Evolutionary conservation across 2,329 filamentous ascomycete species (phyloP).

Genomic region (Pseudogymnoascus pannorum): DNA sequence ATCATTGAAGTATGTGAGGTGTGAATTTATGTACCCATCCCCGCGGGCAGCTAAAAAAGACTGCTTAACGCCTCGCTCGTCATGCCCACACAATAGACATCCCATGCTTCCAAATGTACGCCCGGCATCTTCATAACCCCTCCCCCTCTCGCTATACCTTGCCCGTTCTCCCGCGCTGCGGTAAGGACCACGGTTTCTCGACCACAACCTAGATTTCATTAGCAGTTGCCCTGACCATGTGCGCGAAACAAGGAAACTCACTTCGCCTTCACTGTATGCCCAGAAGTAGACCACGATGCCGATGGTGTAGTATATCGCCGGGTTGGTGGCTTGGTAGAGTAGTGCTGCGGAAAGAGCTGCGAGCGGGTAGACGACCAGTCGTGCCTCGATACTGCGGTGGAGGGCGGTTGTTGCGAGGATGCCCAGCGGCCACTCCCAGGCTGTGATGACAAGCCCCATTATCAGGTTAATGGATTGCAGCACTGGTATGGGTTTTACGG

Average conservation of each 20-base stretch:
- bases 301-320: conserved; percentile 85
- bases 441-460: conserved; percentile 68
- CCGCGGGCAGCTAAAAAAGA: neutral
- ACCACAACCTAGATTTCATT: neutral
- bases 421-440: conserved; percentile 84
- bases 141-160: neutral
- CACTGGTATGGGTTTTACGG: conserved; percentile 79
- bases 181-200: conserved; percentile 1
- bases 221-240: neutral
- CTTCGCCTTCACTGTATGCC: conserved; percentile 96
- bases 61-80: neutral
- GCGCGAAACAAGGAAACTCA: conserved; percentile 32
- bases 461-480: conserved; percentile 87
- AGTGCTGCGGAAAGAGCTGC: conserved; percentile 66
- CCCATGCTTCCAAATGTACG: neutral
- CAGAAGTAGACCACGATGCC: conserved; percentile 87
- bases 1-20: conserved; percentile 1
- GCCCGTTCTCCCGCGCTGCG: neutral
- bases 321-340: conserved; percentile 87
- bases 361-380: conserved; percentile 76
- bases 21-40: conserved; percentile 2
- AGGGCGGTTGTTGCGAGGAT: conserved; percentile 68
- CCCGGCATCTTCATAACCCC: neutral
- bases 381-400: conserved; percentile 81
- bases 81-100: neutral